Percentiles rank a stretch among this genome's conserved stretches.
These are phyloP conservation scores for Acacia pycnantha DNA, from an alignment of 331 rosid species.

Conservation along the genomic window DNA sequence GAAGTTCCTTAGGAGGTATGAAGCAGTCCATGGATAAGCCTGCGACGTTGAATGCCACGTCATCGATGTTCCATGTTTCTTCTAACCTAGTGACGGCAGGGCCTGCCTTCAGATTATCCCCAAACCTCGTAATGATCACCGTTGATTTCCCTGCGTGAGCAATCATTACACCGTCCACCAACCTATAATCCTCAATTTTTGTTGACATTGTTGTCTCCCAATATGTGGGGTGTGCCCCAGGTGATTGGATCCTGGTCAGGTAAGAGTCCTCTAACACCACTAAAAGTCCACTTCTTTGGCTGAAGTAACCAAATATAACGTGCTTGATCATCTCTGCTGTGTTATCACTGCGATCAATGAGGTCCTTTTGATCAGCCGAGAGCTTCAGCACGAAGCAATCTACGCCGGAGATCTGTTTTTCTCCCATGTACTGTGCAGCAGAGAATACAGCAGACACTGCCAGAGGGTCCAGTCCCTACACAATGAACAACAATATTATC, in stretches of 20 bases:
- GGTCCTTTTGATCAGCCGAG: constrained; percentile 72
- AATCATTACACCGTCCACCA: constrained; percentile 74
- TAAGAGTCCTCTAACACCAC: constrained; percentile 79
- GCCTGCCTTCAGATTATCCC: constrained; percentile 71
- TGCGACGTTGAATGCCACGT: constrained; percentile 77
- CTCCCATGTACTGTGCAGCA: constrained; percentile 85
- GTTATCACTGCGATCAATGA: constrained; percentile 71
- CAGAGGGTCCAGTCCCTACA: constrained; percentile 86
- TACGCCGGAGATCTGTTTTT: constrained; percentile 58
- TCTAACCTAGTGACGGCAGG: constrained; percentile 68
- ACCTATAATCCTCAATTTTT: constrained; percentile 64
- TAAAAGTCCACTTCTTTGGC: constrained; percentile 80
- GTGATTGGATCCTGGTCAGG: constrained; percentile 82
- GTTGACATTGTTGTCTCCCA: constrained; percentile 98
- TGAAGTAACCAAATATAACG: constrained; percentile 73
- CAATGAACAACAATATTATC: constrained; percentile 1
- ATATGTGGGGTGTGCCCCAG: constrained; percentile 74
- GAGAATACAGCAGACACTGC: constrained; percentile 72
- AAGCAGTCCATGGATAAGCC: constrained; percentile 89
- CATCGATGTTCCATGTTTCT: constrained; percentile 86
- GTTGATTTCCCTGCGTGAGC: constrained; percentile 73
- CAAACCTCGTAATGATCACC: constrained; percentile 69
- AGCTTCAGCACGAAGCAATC: constrained; percentile 79
- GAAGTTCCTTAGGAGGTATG: constrained; percentile 78
- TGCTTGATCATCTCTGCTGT: constrained; percentile 96